Conservation (phyloP, 805 yeast genomes). For the Zygotorulaspora chibaensis region DNA sequence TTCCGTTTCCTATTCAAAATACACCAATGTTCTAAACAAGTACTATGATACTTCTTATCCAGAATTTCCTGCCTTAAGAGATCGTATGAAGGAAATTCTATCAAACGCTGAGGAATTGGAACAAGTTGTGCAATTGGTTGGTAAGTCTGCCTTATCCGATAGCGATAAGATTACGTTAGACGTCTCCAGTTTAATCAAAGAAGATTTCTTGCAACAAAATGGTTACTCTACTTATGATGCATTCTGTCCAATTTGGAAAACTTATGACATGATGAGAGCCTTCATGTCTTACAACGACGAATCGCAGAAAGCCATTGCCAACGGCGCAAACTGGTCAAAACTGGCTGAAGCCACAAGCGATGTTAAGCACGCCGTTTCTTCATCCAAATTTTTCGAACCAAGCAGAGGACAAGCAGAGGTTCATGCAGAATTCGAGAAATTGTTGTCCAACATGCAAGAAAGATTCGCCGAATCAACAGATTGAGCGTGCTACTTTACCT, state of each 20-base stretch:
- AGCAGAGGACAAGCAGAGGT: slow-evolving; percentile 80
- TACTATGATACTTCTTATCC: slow-evolving; percentile 84
- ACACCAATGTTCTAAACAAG: slow-evolving; percentile 79
- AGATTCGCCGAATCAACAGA: slow-evolving; percentile 95
- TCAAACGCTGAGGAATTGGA: slow-evolving; percentile 98
- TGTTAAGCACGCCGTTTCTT: slow-evolving; percentile 87
- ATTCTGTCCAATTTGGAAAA: slow-evolving; percentile 99
- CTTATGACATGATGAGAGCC: slow-evolving; percentile 95
- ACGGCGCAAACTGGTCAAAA: slow-evolving; percentile 93
- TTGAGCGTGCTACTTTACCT: slow-evolving; percentile 35
- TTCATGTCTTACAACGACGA: slow-evolving; percentile 90
- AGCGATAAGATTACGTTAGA: slow-evolving; percentile 95
- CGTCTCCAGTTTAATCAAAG: slow-evolving; percentile 86
- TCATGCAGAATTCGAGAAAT: slow-evolving; percentile 68
- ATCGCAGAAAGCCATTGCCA: slow-evolving; percentile 93
- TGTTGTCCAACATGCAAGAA: slow-evolving; percentile 73
- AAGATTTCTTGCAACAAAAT: slow-evolving; percentile 98
- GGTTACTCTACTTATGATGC: slow-evolving; percentile 98
- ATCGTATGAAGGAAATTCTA: slow-evolving; percentile 87
- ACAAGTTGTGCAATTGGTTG: slow-evolving; percentile 98
- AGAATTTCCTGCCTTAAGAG: slow-evolving; percentile 86
- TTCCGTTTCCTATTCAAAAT: slow-evolving; percentile 92
- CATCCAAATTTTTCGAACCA: slow-evolving; percentile 95
- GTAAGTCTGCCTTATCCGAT: slow-evolving; percentile 96
- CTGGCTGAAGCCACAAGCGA: slow-evolving; percentile 84